Evolutionary conservation across 306 rosid genomes (phyloP).

Genomic region (Cercis canadensis): DNA sequence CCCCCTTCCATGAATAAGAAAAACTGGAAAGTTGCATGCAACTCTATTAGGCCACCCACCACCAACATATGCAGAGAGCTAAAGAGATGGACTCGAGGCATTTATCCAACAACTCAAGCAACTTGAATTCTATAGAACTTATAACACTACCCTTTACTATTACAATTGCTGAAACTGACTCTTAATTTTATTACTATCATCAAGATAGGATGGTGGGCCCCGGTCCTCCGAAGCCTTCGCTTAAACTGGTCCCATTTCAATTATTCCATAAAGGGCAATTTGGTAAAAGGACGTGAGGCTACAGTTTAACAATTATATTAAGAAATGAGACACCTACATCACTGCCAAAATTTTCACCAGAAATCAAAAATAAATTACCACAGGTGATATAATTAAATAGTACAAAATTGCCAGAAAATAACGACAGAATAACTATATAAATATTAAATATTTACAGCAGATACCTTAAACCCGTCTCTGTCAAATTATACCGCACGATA

Average conservation of each 20-base stretch:
- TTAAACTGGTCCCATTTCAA: background rate
- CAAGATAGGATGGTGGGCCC: background rate
- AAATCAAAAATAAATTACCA: background rate
- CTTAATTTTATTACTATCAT: too few relatives aligned
- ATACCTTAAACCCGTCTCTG: slow-evolving; percentile 50
- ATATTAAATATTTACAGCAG: too few relatives aligned
- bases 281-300: slow-evolving; percentile 35
- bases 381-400: background rate
- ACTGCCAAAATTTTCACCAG: background rate
- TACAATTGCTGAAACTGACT: background rate
- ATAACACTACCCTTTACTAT: background rate
- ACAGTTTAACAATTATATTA: background rate
- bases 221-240: too few relatives aligned
- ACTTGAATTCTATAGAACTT: background rate
- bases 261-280: slow-evolving; percentile 23
- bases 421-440: background rate
- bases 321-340: background rate
- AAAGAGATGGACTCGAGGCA: background rate
- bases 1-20: background rate
- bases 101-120: background rate
- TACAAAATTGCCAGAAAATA: background rate
- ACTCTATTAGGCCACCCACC: too few relatives aligned
- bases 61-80: background rate
- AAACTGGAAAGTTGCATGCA: background rate
- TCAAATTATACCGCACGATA: slow-evolving; percentile 35